Percentiles rank a stretch among this genome's conserved stretches.
Conservation (phyloP, 306 rosid species). For the Ceratonia siliqua region DNA sequence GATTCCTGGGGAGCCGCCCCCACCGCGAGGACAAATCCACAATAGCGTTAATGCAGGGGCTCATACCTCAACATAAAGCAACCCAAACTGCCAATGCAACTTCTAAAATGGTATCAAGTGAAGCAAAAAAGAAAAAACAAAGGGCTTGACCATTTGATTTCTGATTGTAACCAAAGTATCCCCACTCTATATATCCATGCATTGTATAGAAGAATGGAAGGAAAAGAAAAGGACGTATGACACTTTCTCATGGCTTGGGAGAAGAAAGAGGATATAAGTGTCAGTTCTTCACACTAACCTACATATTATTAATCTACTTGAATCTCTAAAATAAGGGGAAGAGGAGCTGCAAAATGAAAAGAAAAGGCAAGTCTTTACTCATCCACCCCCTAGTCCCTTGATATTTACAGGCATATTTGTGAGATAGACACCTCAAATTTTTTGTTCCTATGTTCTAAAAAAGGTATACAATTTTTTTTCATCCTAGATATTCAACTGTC, state of each 20-base stretch:
- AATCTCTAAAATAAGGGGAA: background rate
- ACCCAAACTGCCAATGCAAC: background rate
- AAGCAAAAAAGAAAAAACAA: background rate
- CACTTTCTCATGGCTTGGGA: background rate
- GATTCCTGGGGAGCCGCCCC: too few species aligned
- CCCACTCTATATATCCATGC: constrained; percentile 8
- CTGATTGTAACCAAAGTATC: constrained; percentile 1
- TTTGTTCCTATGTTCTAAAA: background rate
- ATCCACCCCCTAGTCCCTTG: constrained; percentile 5
- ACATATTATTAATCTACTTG: background rate
- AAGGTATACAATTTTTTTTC: background rate
- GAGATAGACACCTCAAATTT: background rate
- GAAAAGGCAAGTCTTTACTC: background rate
- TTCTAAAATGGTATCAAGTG: background rate
- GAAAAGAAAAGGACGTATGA: background rate
- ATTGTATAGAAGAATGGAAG: background rate
- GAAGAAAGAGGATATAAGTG: background rate
- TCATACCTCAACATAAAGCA: too few species aligned
- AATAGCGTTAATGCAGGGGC: too few species aligned
- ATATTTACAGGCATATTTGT: background rate
- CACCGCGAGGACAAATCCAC: too few species aligned
- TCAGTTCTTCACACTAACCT: background rate
- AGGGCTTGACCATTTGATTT: background rate
- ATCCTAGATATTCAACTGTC: background rate
- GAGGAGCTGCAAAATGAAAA: constrained; percentile 4